Evolutionary conservation across 371 early-diverging fungal genomes (phyloP), one percentile per base, ranked within the genome.

Genomic region (Apophysomyces variabilis): DNA sequence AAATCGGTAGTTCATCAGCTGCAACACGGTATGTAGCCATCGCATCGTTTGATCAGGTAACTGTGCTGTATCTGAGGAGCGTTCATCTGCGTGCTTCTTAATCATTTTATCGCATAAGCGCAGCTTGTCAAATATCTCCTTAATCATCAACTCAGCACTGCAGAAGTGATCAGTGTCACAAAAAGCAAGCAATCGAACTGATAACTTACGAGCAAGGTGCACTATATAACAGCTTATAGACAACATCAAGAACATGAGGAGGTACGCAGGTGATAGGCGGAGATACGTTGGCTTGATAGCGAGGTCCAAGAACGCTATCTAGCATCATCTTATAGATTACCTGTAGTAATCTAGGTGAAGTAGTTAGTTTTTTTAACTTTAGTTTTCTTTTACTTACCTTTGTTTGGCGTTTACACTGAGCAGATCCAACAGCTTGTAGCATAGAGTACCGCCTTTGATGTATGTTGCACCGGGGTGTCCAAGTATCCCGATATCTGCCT

Each of bases 291-390:
- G 82, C 75, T 61, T 87, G 88, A 66, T 89, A 87, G 62, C 87
- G 83, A 41, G 87, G 87, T 14, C 90, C 91, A 9, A 67, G 70
- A 43, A 91, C 91, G 63, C 86, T 87, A 60, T 88, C 89, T 61
- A 93, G 74, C 90, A 90, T 90, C 92, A 91, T 92, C 70, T 90
- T 93, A 72, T 91, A 90, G 45, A 93, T 88, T 16, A 92, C 72
- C 60, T 91, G 88, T 56, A 91, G 68, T 58, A 93, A 71, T 61
- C 89, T 82, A 60, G 21, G 18, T 7, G 7, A 38, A 21, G 8
- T 36, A 38, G 37, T 37, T 45, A 38, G 43, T 44, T 6, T 2
- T 2, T 57, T 32, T 9, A 38, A 13, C 35, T 18, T 50, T 38
- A n/a, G 4, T 12, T 9, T 62, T 38, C 18, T 36, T 0, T 18